These are phyloP conservation scores for Lachnellula suecica DNA, from an alignment of 2,329 filamentous ascomycete species.

Conservation along the genomic window DNA sequence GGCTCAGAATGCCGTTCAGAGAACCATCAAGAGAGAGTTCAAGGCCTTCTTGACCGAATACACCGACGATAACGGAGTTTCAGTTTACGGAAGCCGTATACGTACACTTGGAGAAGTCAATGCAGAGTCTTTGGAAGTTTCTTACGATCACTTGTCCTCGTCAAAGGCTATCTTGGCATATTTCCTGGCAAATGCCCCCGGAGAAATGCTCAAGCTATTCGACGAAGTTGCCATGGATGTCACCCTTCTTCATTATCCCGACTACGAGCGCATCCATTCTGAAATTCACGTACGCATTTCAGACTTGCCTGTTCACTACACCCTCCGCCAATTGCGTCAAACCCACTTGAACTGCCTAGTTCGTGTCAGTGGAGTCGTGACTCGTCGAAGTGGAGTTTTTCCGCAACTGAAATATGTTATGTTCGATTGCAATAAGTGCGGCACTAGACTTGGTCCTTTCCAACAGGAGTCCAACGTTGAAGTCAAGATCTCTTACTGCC, in stretches of 20 bases:
- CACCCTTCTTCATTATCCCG: slow-evolving; percentile 91
- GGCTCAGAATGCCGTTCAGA: slow-evolving; percentile 81
- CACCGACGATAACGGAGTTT: slow-evolving; percentile 83
- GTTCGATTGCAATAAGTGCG: slow-evolving; percentile 94
- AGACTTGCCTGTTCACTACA: slow-evolving; percentile 92
- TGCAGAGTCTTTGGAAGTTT: slow-evolving; percentile 93
- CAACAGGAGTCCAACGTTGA: slow-evolving; percentile 96
- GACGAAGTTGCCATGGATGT: slow-evolving; percentile 97
- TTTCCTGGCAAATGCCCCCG: slow-evolving; percentile 91
- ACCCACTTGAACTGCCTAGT: slow-evolving; percentile 95
- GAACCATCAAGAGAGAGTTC: slow-evolving; percentile 94
- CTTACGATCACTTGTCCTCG: slow-evolving; percentile 86
- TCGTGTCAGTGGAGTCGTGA: slow-evolving; percentile 92
- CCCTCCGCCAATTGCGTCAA: slow-evolving; percentile 90
- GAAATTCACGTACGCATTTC: slow-evolving; percentile 98
- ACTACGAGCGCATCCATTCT: slow-evolving; percentile 95
- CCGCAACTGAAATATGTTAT: slow-evolving; percentile 98
- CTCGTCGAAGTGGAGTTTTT: slow-evolving; percentile 90
- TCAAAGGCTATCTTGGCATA: slow-evolving; percentile 94
- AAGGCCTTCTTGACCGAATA: slow-evolving; percentile 96
- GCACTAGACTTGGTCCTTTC: slow-evolving; percentile 88
- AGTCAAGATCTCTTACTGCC: slow-evolving; percentile 94
- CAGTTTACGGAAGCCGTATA: slow-evolving; percentile 93
- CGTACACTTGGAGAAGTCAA: slow-evolving; percentile 96
- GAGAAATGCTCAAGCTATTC: slow-evolving; percentile 94